Conservation (phyloP, 129 eudicot species). For the Chrysanthemum lavandulifolium region DNA sequence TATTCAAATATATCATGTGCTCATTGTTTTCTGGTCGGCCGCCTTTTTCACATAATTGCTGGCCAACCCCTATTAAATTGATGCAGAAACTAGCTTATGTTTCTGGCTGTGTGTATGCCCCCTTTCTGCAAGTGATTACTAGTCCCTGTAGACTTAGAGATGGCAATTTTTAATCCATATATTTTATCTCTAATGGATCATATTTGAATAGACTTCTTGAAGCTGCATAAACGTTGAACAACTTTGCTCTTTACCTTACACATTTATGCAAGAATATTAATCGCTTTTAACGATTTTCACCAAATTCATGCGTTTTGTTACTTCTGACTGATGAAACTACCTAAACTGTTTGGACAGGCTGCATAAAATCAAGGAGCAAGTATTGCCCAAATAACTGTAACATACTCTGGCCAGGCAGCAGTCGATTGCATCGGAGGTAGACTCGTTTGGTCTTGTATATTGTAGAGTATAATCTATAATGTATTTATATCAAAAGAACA, state of each 20-base stretch:
- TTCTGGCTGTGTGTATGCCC: not conserved
- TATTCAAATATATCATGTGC: not conserved
- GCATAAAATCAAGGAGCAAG: conserved; percentile 15
- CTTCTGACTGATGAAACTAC: conserved; percentile 5
- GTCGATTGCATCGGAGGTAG: conserved; percentile 7
- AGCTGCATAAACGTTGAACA: too few relatives aligned
- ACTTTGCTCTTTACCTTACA: too few relatives aligned
- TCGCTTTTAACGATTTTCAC: too few relatives aligned
- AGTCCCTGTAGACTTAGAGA: not conserved
- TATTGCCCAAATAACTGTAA: conserved; percentile 13
- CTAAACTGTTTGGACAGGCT: conserved; percentile 24
- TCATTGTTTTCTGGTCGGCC: not conserved
- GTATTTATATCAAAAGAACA: not conserved
- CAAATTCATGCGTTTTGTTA: not conserved
- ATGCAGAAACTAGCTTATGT: not conserved
- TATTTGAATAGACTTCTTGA: too few relatives aligned
- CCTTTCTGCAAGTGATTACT: conserved; percentile 8
- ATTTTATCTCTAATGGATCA: too few relatives aligned
- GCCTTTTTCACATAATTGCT: too few relatives aligned
- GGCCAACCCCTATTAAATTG: not conserved
- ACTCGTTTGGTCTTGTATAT: conserved; percentile 17
- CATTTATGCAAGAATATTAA: too few relatives aligned
- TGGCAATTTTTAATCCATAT: too few relatives aligned
- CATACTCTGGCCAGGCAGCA: conserved; percentile 5
- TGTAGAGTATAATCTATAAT: conserved; percentile 1